These are phyloP conservation scores for Mycosarcoma maydis DNA, from an alignment of 1,284 basidiomycete species.

Conservation along the genomic window DNA sequence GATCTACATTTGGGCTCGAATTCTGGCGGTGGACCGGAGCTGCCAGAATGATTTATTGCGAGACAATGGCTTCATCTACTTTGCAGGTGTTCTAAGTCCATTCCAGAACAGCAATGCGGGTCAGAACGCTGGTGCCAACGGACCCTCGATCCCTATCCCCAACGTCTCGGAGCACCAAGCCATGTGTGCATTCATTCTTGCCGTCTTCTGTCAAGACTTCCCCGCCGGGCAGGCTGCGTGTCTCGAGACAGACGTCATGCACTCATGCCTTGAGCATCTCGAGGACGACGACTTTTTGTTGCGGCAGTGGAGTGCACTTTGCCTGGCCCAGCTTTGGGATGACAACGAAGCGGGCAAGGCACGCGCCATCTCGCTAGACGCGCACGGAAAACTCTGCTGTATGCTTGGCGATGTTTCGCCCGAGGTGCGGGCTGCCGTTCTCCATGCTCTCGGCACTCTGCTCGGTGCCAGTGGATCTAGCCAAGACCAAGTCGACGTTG, in stretches of 20 bases:
- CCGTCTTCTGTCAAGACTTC: slow-evolving; percentile 90
- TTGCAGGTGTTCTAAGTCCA: slow-evolving; percentile 62
- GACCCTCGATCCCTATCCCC: slow-evolving; percentile 73
- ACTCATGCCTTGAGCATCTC: slow-evolving; percentile 84
- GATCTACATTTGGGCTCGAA: slow-evolving; percentile 98
- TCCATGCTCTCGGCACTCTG: slow-evolving; percentile 92
- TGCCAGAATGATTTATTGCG: slow-evolving; percentile 91
- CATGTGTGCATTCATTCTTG: slow-evolving; percentile 97
- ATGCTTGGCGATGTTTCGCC: slow-evolving; percentile 87
- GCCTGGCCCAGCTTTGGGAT: slow-evolving; percentile 96
- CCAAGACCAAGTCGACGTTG: slow-evolving; percentile 54
- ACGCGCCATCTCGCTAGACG: slow-evolving; percentile 80
- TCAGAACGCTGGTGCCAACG: slow-evolving; percentile 24
- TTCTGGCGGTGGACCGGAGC: slow-evolving; percentile 90
- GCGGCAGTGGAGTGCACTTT: slow-evolving; percentile 92
- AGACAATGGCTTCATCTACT: slow-evolving; percentile 70
- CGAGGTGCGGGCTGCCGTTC: slow-evolving; percentile 88
- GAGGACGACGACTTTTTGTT: slow-evolving; percentile 88
- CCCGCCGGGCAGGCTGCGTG: slow-evolving; percentile 86
- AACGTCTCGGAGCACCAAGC: slow-evolving; percentile 96
- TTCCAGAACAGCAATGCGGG: slow-evolving; percentile 41
- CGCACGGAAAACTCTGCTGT: slow-evolving; percentile 85
- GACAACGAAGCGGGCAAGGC: slow-evolving; percentile 89
- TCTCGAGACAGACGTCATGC: slow-evolving; percentile 84
- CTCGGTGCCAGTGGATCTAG: slow-evolving; percentile 82